Evolutionary conservation across 1,139 yeast species (phyloP), one percentile per base, ranked within the genome.

Genomic region (Yamadazyma oceani): DNA sequence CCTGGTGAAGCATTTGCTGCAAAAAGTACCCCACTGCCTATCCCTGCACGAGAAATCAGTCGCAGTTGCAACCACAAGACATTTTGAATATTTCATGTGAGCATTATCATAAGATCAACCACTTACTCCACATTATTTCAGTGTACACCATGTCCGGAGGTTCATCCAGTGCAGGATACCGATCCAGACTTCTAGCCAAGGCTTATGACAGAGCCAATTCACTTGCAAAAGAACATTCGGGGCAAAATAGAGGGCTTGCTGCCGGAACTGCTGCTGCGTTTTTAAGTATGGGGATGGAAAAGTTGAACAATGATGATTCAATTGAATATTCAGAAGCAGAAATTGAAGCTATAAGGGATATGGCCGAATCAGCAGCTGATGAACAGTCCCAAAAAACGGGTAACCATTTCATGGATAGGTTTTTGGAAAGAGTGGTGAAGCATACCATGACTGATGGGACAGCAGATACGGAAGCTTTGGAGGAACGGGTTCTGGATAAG

Each of bases 201-300:
- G 51, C 51, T 2, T 46, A 46, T 28, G 43, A 40, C 15, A 34
- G 47, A 9, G 50, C 50, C 13, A 53, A 48, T 40, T 45, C 49
- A 16, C 39, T 60, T 4, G 69, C 71, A 1, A 66, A 58, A 19
- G 52, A 53, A 38, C 49, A 57, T 35, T 50, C 58, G 11, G 67
- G 69, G 3, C 58, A 71, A 8, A 74, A 68, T 46, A 54, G 75
- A 38, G 78, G 77, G 5, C 48, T 78, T 12, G 72, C 80, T 1
- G 82, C 80, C 2, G 80, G 76, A n/a, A 67, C 82, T 3, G 78
- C 82, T 3, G 79, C 83, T 2, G 69, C 81, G 0, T 50, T 80
- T 10, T 50, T 80, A n/a, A 74, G 78, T 35, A 68, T 78, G 39
- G 77, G 84, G 1, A 54, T 75, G 13, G 82, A 78, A 35, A 64